Percentiles rank a stretch among this genome's conserved stretches.
Conservation (phyloP, 129 eudicot genomes). For the Apium graveolens region DNA sequence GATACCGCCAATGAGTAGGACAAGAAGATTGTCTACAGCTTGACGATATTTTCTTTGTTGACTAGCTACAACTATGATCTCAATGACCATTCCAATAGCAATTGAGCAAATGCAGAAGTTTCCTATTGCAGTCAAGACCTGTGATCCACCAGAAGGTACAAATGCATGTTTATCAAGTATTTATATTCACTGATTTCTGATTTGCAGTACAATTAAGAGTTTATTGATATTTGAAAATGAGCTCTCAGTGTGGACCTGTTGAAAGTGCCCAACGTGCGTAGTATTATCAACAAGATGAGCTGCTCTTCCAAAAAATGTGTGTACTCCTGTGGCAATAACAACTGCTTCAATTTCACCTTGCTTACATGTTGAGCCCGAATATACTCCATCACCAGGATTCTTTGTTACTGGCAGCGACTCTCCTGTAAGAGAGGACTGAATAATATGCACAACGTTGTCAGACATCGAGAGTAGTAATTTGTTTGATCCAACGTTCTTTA, state of each 20-base stretch:
- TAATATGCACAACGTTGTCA: neutral
- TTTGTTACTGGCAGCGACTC: slow-evolving; percentile 53
- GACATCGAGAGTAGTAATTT: neutral
- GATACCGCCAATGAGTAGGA: slow-evolving; percentile 52
- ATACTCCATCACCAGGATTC: slow-evolving; percentile 51
- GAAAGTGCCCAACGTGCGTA: slow-evolving; percentile 51
- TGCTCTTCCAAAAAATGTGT: slow-evolving; percentile 50
- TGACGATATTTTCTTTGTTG: slow-evolving; percentile 34
- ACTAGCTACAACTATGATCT: slow-evolving; percentile 27
- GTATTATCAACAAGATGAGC: slow-evolving; percentile 58
- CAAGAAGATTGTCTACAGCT: slow-evolving; percentile 46
- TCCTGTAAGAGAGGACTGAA: slow-evolving; percentile 53
- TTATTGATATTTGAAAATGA: neutral
- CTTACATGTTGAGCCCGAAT: slow-evolving; percentile 52
- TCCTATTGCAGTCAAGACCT: slow-evolving; percentile 51
- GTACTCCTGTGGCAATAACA: slow-evolving; percentile 51
- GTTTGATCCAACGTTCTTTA: neutral
- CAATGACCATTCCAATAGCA: slow-evolving; percentile 43
- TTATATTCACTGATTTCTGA: neutral
- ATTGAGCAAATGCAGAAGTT: slow-evolving; percentile 55
- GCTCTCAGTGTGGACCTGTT: slow-evolving; percentile 22
- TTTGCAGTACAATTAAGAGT: neutral
- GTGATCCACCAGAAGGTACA: slow-evolving; percentile 6
- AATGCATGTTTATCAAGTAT: neutral
- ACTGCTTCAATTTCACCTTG: slow-evolving; percentile 60